Base-by-base conservation (phyloP, 2,329 filamentous ascomycete genomes). In the Aspergillus ibericus region DNA sequence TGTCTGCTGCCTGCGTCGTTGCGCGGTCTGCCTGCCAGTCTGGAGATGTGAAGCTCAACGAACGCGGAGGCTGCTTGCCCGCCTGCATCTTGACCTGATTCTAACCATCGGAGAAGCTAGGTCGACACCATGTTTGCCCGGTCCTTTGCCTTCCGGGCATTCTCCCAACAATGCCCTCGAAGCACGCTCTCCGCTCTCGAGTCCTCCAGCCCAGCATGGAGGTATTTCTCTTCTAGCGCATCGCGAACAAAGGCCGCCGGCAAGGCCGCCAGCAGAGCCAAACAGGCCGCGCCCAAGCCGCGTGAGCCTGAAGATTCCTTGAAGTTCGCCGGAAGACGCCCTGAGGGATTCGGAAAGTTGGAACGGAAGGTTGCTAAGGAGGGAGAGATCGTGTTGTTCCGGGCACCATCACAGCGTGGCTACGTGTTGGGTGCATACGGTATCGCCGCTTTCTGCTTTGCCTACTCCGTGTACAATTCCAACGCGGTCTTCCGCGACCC, bases 331-430 rank as follows among this genome's bases (percentile, higher is more conserved):
- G 66, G 66, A 22, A 58, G 59, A 60, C 63, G 66, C 34, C 62
- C 75, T 57, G 68, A 80, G 77, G 66, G 79, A 75, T 55, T 86
- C 82, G 74, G 80, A 81, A 66, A 81, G 81, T 60, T 81, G 18
- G 69, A 72, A 44, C 59, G 66, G 7, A 72, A 80, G 59, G 80
- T 91, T 36, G 82, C 84, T 13, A 77, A 78, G 58, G 83, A 84
- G 62, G 68, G 80, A n/a, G 75, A 79, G 1, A 85, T 88, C 7
- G 73, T 83, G 3, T 78, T 91, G 44, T 91, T 89, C 77, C 80
- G 87, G 66, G 82, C 83, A 1, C 85, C 85, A 13, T 85, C 86
- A 1, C 87, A 90, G 67, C 82, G 83, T 57, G 80, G 81, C 74
- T 88, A 87, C 72, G 81, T 88, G 61, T 69, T 84, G 64, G 83